phyloP scores from a whole-genome alignment of 2,329 filamentous ascomycete genomes.

The Nakataea oryzae region DNA sequence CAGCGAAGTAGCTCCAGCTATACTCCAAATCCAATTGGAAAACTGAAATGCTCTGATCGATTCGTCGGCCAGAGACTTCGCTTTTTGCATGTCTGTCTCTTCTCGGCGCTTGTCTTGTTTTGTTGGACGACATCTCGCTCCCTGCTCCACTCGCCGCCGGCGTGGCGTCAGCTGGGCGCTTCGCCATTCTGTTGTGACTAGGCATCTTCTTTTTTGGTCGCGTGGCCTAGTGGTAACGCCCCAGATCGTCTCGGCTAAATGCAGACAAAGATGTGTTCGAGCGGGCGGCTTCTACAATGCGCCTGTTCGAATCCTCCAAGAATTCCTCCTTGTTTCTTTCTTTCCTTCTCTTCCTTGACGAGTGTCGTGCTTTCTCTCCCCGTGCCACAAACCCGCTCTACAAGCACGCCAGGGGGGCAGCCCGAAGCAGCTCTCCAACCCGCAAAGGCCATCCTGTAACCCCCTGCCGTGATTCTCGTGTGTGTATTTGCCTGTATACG shows the following conservation, averaged over 20 bases:
- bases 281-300: no score
- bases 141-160: no score
- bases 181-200: not conserved
- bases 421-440: not conserved
- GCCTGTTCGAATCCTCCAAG: not conserved
- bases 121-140: not conserved
- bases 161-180: no score
- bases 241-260: not conserved
- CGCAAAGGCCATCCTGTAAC: not conserved
- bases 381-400: not conserved
- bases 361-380: not conserved
- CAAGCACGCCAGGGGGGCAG: not conserved
- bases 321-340: not conserved
- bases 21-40: not conserved
- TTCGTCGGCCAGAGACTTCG: not conserved
- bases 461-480: not conserved
- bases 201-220: not conserved
- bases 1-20: not conserved
- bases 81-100: not conserved
- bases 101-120: not conserved
- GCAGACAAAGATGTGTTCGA: no score
- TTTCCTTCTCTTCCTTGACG: not conserved
- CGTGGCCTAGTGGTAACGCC: not conserved
- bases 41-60: not conserved
- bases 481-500: not conserved